phyloP scores from a whole-genome alignment of 2,329 filamentous ascomycete genomes.

The Diplodia scrobiculata region DNA sequence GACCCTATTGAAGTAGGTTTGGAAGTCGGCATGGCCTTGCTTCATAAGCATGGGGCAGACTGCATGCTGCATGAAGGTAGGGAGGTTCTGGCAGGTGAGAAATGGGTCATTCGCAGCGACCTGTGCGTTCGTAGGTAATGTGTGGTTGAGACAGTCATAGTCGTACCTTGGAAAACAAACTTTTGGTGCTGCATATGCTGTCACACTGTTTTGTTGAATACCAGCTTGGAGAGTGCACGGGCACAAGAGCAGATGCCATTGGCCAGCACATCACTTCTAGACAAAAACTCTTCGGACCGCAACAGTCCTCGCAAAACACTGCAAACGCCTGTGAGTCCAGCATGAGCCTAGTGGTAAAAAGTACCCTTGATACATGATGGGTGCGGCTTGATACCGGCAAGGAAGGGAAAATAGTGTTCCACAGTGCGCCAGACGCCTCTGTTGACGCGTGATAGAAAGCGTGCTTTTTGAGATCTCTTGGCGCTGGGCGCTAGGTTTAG shows the following conservation, averaged over 20 bases:
- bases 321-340: neutral
- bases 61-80: constrained; percentile 87
- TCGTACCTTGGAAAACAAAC: too few relatives aligned
- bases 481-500: neutral
- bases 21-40: constrained; percentile 80
- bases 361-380: neutral
- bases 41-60: constrained; percentile 86
- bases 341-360: neutral
- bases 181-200: neutral
- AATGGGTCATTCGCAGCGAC: constrained; percentile 88
- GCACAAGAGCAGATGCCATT: neutral
- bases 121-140: constrained; percentile 63
- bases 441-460: constrained; percentile 4
- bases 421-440: neutral
- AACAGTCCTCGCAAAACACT: neutral
- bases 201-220: too few relatives aligned
- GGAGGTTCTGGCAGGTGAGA: constrained; percentile 77
- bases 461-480: neutral
- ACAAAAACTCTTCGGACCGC: neutral
- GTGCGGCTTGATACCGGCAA: neutral
- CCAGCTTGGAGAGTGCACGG: neutral
- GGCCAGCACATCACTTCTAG: neutral
- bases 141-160: too few relatives aligned
- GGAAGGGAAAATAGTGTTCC: neutral
- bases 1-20: constrained; percentile 72